A percentile compares a stretch with the other conserved stretches of the same genome.
phyloP scores from a whole-genome alignment of 208 protist species.

The Leishmania major region DNA sequence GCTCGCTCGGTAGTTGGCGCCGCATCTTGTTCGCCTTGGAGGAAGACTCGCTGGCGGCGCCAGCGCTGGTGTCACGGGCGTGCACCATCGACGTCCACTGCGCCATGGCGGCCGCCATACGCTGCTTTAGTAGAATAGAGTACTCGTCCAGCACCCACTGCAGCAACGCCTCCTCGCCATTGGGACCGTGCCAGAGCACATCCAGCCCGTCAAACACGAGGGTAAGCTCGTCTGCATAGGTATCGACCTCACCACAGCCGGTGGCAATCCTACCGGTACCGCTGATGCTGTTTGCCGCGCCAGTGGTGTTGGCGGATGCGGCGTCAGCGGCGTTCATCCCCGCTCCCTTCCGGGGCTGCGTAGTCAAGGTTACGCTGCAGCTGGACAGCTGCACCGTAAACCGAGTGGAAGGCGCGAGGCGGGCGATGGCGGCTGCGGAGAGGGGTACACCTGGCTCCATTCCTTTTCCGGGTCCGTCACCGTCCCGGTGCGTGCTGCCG shows the following conservation, averaged over 20 bases:
- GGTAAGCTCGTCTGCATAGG: constrained; percentile 2
- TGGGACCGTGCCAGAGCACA: constrained; percentile 52
- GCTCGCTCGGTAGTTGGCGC: background rate
- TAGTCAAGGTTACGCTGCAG: constrained; percentile 12
- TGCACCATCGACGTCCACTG: constrained; percentile 20
- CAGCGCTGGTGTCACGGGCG: background rate
- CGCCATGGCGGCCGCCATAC: constrained; percentile 17
- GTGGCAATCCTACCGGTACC: background rate
- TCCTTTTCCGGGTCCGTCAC: no score
- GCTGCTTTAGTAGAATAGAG: constrained; percentile 31
- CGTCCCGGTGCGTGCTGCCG: background rate
- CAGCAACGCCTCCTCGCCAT: constrained; percentile 52
- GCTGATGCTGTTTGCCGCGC: background rate
- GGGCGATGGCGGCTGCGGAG: constrained; percentile 16
- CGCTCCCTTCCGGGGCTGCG: constrained; percentile 2
- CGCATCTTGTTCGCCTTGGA: constrained; percentile 11
- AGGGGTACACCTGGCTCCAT: constrained; percentile 6
- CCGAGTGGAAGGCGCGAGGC: constrained; percentile 16
- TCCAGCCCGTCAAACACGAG: constrained; percentile 42
- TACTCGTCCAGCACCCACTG: constrained; percentile 54
- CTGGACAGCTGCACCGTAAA: constrained; percentile 16
- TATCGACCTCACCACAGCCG: background rate
- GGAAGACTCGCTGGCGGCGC: constrained; percentile 1
- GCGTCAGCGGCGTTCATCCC: background rate
- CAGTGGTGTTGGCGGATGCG: background rate